Evolutionary conservation across 192 early-diverging fungal genomes (phyloP), one percentile per base, ranked within the genome.

Genomic region (Rhizoclosmatium globosum): DNA sequence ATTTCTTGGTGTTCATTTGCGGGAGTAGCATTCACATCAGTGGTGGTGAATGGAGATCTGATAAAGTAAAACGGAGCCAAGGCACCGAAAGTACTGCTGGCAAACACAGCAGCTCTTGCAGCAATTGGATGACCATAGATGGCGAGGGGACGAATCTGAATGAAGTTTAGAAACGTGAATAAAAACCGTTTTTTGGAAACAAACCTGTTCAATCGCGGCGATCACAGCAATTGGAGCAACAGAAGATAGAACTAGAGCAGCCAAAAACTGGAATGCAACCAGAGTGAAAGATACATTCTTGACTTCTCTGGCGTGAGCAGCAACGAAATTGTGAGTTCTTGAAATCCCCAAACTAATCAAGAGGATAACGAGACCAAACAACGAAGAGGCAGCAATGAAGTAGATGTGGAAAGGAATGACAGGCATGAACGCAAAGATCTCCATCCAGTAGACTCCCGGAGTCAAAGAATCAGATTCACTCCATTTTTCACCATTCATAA

Each of bases 61-160:
- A 72, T 21, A 3, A 41, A 0, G n/a, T 41, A 38, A 38, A 72
- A 72, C 23, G 70, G 70, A 15, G 47, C 7, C 48, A 72, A 23
- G 70, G 70, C 47, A 15, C 70, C 70, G 11, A 72, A 38, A 9
- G 56, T 15, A 47, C 70, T 72, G 31, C 48, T 15, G 2, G 41
- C 9, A 11, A n/a, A 57, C 2, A 57, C 56, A 7, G 56, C 21
- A 50, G 7, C 44, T 39, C 53, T 2, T 7, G 70, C 56, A 2
- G 53, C 6, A 42, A 72, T 31, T 41, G 70, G 47, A 31, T 57
- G 9, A 11, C 53, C 70, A 38, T 72, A 72, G 2, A 44, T 59
- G 23, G 70, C 57, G 23, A 72, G 48, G 11, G 70, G 70, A 4
- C 70, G 70, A 72, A 72, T 72, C 70, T 72, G 23, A 72, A 43